These are phyloP conservation scores for Chaetoceros tenuissimus DNA, from an alignment of 108 stramenopile genomes.

Conservation along the genomic window DNA sequence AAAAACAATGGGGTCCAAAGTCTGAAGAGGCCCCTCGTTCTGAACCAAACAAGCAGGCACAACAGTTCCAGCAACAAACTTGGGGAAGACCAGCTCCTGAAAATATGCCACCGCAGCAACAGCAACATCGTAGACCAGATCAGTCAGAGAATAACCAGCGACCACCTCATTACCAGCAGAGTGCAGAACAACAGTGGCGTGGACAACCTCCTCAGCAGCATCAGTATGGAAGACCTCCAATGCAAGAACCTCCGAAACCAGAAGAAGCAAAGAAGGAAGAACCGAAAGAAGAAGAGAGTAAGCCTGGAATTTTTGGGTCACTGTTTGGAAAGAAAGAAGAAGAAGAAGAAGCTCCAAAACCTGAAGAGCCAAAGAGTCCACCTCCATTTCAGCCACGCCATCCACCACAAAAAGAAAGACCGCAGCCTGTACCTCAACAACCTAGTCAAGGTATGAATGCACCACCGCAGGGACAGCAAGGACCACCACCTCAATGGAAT, in stretches of 20 bases:
- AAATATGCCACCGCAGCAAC: not conserved
- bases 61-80: conserved; percentile 1
- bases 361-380: not conserved
- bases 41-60: conserved; percentile 1
- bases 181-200: not conserved
- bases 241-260: not conserved
- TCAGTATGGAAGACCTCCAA: not conserved
- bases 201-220: not conserved
- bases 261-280: not conserved
- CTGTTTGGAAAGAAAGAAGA: not conserved
- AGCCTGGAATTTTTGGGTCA: not conserved
- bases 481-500: no score
- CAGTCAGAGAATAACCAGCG: not conserved
- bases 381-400: not conserved
- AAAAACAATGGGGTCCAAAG: not conserved
- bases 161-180: not conserved
- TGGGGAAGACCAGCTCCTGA: not conserved
- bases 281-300: not conserved
- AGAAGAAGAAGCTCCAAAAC: not conserved
- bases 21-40: not conserved
- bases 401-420: no score
- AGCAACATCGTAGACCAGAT: not conserved
- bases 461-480: no score
- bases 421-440: no score
- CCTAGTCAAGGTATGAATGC: no score